Evolutionary conservation across 2,329 filamentous ascomycete genomes (phyloP), one percentile per base, ranked within the genome.

Genomic region (Bipolaris cookei): DNA sequence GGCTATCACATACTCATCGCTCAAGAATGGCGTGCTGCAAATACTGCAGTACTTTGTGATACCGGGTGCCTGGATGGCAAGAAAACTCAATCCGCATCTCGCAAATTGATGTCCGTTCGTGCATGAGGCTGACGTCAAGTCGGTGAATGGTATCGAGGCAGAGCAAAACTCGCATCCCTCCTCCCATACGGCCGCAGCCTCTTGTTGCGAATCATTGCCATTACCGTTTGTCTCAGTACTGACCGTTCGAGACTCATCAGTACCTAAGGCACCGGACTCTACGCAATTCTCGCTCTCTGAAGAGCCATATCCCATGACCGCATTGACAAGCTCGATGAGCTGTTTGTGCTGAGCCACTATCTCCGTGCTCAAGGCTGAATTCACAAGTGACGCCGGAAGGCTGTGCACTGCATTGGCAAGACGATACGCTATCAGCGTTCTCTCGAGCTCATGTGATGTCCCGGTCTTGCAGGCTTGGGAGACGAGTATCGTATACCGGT

Each of bases 111-210:
- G 84, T 0, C 82, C 83, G 44, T 78, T 77, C 1, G 63, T 65
- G 65, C 84, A 87, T 39, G 78, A 75, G 0, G 82, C 82, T 65
- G 78, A 78, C 1, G 65, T 67, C 10, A 80, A 65, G 45, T 81
- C 81, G 45, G 78, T 76, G 69, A 85, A 83, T 0, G 74, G 71
- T 38, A 86, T 80, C 0, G 72, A 69, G 3, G 76, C 68, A 14
- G 77, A 70, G 62, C 84, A 87, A 50, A 86, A 81, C 14, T 81
- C 78, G 63, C 84, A 87, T n/a, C 61, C 66, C 59, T 86, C 84
- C 23, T 73, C 50, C 46, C 23, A 44, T 20, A 16, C 28, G 6
- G 41, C 28, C 16, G 28, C 16, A 38, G 25, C 3, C 8, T 4
- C 38, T n/a, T 20, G 50, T 18, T 28, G 16, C 6, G 25, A 21